Percentiles rank a stretch among this genome's conserved stretches.
Conservation (phyloP, 2,329 filamentous ascomycete genomes). For the Aspergillus udagawae region DNA sequence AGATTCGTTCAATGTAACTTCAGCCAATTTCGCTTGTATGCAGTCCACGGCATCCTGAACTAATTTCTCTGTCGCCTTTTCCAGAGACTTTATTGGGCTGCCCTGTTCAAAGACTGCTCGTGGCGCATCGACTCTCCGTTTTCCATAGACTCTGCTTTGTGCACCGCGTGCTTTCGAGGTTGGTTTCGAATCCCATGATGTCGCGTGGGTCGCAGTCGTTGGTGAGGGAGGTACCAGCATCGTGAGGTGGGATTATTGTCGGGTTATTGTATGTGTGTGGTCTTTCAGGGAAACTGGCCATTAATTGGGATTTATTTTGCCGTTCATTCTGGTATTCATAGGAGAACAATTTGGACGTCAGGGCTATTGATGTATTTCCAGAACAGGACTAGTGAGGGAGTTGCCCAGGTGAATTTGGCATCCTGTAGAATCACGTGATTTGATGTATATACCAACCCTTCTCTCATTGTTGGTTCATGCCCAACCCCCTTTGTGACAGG, state of each 20-base stretch:
- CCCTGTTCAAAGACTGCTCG: slow-evolving; percentile 33
- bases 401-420: neutral
- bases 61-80: slow-evolving; percentile 2
- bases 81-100: slow-evolving; percentile 18
- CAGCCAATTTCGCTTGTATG: slow-evolving; percentile 24
- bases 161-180: slow-evolving; percentile 22
- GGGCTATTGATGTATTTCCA: neutral
- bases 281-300: neutral
- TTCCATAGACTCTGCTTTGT: slow-evolving; percentile 34
- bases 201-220: slow-evolving; percentile 14
- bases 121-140: slow-evolving; percentile 30
- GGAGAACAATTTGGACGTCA: neutral
- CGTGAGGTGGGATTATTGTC: neutral
- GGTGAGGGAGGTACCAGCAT: slow-evolving; percentile 16
- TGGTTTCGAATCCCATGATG: slow-evolving; percentile 16
- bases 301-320: neutral
- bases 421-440: neutral
- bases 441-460: neutral
- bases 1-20: slow-evolving; percentile 22
- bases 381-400: neutral
- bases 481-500: neutral
- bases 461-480: neutral
- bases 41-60: slow-evolving; percentile 17
- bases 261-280: neutral
- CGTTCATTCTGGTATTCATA: neutral